Evolutionary conservation across 108 stramenopile species (phyloP), one percentile per base, ranked within the genome.

Genomic region (Nannochloropsis salina): DNA sequence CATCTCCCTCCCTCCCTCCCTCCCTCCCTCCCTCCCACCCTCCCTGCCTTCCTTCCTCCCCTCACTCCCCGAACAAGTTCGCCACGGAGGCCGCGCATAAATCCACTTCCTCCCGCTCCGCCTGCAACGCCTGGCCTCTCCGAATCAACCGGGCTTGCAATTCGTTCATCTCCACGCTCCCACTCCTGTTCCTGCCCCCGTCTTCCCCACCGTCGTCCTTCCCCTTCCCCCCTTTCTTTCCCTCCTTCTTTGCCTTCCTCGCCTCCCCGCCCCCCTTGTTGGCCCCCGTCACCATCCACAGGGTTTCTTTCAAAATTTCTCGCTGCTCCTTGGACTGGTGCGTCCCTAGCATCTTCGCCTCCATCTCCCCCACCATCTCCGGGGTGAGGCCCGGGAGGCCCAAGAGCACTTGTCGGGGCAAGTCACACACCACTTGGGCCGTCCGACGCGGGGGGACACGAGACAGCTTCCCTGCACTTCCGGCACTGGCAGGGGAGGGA

Each of bases 161-260:
- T 6, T 74, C 61, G n/a, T n/a, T 74, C 61, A 74, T 74, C 61
- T 74, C 61, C 61, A 74, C n/a, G n/a, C 61, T 74, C 61, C 61
- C 61, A 74, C 61, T 74, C 61, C 61, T 74, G 20, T n/a, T n/a
- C 15, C 61, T 74, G 20, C 6, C 61, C n/a, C 61, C 61, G 15
- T 8, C 61, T n/a, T 3, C 61, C 61, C 61, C 61, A n/a, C 61
- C 61, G 15, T 6, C 61, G 4, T n/a, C 47, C 47, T 51, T 51
- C 47, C 47, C 47, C 47, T 51, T 51, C 47, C 47, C 47, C 47
- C 47, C 47, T 51, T 15, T 15, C 15, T 15, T 51, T 1, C 47
- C 47, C 47, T 51, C 47, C 47, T 51, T 51, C 47, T 51, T 51
- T 31, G 31, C 31, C 15, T 15, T 51, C 47, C 47, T 15, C 47